phyloP scores from a whole-genome alignment of 768 basidiomycete species.

The Coprinellus aureogranulatus region DNA sequence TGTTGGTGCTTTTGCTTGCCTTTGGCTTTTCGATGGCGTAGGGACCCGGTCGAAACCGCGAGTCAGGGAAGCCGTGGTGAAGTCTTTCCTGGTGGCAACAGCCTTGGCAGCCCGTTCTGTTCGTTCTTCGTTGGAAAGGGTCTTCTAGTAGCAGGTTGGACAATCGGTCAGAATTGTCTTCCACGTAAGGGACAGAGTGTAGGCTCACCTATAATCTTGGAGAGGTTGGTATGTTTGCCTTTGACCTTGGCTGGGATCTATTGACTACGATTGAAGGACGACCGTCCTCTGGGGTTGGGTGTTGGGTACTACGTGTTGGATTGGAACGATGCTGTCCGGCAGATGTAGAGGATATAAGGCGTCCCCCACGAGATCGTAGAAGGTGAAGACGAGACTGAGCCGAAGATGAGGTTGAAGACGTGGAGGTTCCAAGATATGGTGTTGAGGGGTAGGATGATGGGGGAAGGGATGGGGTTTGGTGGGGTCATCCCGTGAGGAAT shows the following conservation, averaged over 20 bases:
- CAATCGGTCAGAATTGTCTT: background rate
- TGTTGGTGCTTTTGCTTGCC: constrained; percentile 30
- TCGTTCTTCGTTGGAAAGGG: constrained; percentile 62
- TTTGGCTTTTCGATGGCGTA: constrained; percentile 41
- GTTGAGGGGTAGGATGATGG: constrained; percentile 22
- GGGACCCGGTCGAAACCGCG: constrained; percentile 71
- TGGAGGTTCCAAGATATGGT: constrained; percentile 21
- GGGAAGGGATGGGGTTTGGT: constrained; percentile 27
- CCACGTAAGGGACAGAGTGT: background rate
- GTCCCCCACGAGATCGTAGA: constrained; percentile 18
- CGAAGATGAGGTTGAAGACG: constrained; percentile 19
- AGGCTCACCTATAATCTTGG: constrained; percentile 72
- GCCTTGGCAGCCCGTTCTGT: constrained; percentile 78
- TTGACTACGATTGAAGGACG: constrained; percentile 71
- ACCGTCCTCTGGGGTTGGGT: constrained; percentile 70
- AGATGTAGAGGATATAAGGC: constrained; percentile 5
- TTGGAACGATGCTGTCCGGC: constrained; percentile 14
- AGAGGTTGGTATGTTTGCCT: constrained; percentile 74
- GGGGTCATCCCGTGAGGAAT: constrained; percentile 21
- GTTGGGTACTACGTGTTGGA: constrained; percentile 41
- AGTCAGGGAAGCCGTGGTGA: constrained; percentile 71
- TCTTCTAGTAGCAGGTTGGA: constrained; percentile 77
- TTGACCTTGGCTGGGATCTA: constrained; percentile 75
- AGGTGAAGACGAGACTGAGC: constrained; percentile 19
- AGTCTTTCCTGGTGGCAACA: constrained; percentile 71